Conservation (phyloP, 441 rosid species). For the Gossypium gossypioides region DNA sequence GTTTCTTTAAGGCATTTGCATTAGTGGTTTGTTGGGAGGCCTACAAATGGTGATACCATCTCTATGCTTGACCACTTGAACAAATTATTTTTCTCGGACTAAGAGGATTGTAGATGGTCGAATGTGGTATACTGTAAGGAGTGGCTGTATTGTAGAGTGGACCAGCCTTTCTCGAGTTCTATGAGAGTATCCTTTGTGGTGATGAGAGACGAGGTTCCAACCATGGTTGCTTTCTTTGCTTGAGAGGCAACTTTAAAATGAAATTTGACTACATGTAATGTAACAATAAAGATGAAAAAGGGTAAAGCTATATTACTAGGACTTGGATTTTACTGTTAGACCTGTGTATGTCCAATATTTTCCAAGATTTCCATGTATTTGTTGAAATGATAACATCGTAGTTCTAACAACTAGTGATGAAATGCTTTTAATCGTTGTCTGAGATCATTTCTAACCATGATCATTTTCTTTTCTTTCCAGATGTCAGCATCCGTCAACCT, state of each 20-base stretch:
- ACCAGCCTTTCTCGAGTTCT: background rate
- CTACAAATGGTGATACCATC: background rate
- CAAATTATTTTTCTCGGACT: background rate
- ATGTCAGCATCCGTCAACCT: slow-evolving; percentile 38
- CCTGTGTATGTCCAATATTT: no score
- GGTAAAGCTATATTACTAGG: background rate
- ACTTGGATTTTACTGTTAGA: no score
- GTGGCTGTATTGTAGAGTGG: background rate
- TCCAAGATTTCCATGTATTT: background rate
- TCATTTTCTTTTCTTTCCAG: slow-evolving; percentile 24
- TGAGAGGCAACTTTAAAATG: background rate
- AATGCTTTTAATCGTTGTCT: background rate
- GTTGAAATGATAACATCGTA: background rate
- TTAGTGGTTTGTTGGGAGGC: background rate
- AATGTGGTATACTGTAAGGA: background rate
- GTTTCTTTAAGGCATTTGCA: background rate
- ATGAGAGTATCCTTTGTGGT: background rate
- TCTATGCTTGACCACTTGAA: background rate
- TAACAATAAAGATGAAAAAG: background rate
- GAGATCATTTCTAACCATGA: background rate
- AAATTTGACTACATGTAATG: background rate
- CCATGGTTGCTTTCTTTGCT: background rate
- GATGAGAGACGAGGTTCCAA: background rate
- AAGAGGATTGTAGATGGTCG: background rate
- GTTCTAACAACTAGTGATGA: background rate